Percentiles rank a stretch among this genome's conserved stretches.
phyloP scores from a whole-genome alignment of 2,329 filamentous ascomycete genomes.

The Aspergillus sp. region DNA sequence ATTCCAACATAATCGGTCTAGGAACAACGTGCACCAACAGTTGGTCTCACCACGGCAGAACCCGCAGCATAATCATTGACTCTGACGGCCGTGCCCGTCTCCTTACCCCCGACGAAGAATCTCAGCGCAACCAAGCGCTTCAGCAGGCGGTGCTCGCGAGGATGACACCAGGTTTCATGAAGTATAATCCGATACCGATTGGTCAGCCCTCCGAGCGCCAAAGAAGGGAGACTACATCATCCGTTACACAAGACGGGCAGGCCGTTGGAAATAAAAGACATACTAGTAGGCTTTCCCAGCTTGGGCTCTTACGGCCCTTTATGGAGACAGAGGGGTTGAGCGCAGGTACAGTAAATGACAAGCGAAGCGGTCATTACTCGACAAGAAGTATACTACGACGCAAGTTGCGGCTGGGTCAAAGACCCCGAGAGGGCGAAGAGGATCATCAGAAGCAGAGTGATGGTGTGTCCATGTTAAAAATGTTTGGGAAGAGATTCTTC shows the following conservation, averaged over 20 bases:
- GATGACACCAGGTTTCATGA: constrained; percentile 26
- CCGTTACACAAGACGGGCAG: not conserved
- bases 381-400: not conserved
- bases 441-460: not conserved
- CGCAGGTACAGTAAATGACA: not conserved
- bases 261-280: not conserved
- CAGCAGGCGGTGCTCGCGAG: constrained; percentile 32
- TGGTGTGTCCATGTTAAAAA: not conserved
- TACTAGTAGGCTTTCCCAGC: not conserved
- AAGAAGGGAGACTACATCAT: not conserved
- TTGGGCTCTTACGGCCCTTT: not conserved
- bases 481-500: not conserved
- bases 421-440: not conserved
- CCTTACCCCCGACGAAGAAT: constrained; percentile 27
- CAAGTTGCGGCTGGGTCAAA: not conserved
- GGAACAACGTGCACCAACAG: not conserved
- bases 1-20: not conserved
- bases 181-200: not conserved
- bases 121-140: constrained; percentile 24
- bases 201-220: not conserved
- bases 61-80: constrained; percentile 30
- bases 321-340: not conserved
- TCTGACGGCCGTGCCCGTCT: constrained; percentile 24
- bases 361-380: not conserved
- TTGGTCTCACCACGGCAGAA: not conserved